Conservation (phyloP, 805 yeast species). For the Yamadazyma akitaensis region DNA sequence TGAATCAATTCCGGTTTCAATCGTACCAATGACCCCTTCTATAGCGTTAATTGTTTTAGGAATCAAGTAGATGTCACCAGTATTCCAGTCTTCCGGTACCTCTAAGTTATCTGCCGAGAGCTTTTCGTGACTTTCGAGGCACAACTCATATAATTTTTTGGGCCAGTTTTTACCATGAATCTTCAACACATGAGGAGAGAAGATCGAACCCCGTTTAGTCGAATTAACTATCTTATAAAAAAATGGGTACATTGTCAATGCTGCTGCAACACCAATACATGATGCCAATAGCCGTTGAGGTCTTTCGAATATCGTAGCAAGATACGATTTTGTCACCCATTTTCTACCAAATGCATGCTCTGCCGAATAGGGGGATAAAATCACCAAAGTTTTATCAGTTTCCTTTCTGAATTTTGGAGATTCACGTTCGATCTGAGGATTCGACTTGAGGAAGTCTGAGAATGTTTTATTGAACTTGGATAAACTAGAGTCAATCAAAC, state of each 20-base stretch:
- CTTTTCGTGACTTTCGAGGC: slow-evolving; percentile 55
- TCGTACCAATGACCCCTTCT: slow-evolving; percentile 73
- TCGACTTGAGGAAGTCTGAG: slow-evolving; percentile 38
- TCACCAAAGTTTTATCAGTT: slow-evolving; percentile 51
- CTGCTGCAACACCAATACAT: slow-evolving; percentile 76
- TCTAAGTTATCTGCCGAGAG: slow-evolving; percentile 55
- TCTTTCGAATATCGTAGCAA: slow-evolving; percentile 71
- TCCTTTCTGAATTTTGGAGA: slow-evolving; percentile 35
- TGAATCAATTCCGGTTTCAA: slow-evolving; percentile 66
- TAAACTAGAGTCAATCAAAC: slow-evolving; percentile 33
- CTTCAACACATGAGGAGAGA: slow-evolving; percentile 56
- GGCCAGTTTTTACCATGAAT: slow-evolving; percentile 82
- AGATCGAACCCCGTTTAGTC: slow-evolving; percentile 45
- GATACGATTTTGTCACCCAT: slow-evolving; percentile 71
- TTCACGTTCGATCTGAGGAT: slow-evolving; percentile 40
- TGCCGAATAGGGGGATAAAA: slow-evolving; percentile 67
- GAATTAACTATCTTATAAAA: slow-evolving; percentile 50
- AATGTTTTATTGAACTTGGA: slow-evolving; percentile 41
- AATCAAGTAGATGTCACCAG: slow-evolving; percentile 76
- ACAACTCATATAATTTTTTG: slow-evolving; percentile 50
- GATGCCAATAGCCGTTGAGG: slow-evolving; percentile 78
- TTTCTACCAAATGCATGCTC: slow-evolving; percentile 70
- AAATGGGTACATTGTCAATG: slow-evolving; percentile 64
- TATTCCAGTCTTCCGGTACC: slow-evolving; percentile 78
- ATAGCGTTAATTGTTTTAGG: slow-evolving; percentile 66